Evolutionary conservation across 164 flowering plant species (phyloP), one percentile per base, ranked within the genome.

Genomic region (Amborella trichopoda): DNA sequence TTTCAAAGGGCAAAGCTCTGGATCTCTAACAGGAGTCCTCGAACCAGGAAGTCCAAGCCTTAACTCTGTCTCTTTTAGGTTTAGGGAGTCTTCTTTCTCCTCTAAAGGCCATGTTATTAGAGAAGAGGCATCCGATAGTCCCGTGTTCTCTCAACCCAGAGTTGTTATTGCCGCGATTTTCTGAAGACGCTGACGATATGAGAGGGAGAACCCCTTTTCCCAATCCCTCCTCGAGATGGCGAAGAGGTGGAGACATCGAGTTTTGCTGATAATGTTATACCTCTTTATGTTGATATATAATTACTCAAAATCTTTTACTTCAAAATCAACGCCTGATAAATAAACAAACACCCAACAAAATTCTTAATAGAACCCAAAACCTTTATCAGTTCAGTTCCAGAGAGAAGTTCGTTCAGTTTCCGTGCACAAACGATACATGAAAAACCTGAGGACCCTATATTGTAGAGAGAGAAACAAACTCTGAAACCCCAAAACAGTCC

Each of bases 1-100:
- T 54, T 75, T 76, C 19, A 54, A 63, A 0, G 75, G 38, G 40
- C 44, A 54, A 16, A 73, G 55, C 5, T 76, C 83, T 8, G 71
- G 52, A 40, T 73, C 78, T 46, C 86, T 64, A 49, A 64, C 79
- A 28, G 98, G 89, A 14, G 91, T 85, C 43, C 65, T 80, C 13
- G 91, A 90, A 47, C 95, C 95, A 23, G 98, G 98, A 55, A 83
- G 94, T 38, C 98, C 98, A 40, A 90, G 93, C 57, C 87, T 77
- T 53, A 90, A 52, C 55, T 90, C 97, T 13, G 97, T 90, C 16
- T 90, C 94, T 58, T 76, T 81, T 40, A 90, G 46, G 67, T 86
- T 81, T 36, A 89, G 54, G 43, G 63, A 68, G 50, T 27, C 65
- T 48, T 69, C 71, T 26, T 61, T 70, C 30, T 63, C 80, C 37